These are phyloP conservation scores for Sparassis latifolia DNA, from an alignment of 1,284 basidiomycete species.

Conservation along the genomic window DNA sequence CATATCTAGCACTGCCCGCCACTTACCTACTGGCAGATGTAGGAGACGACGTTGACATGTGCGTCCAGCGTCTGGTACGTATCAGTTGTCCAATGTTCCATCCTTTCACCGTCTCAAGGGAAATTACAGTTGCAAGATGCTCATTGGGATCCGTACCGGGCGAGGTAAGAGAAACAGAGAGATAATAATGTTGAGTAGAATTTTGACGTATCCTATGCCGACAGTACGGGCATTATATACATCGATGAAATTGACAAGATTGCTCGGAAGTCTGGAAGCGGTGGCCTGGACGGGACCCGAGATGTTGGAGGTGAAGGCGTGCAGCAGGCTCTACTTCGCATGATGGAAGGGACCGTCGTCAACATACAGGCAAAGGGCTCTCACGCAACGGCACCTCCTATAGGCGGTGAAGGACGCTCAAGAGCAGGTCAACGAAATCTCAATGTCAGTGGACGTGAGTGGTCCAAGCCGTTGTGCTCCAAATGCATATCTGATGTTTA, in stretches of 20 bases:
- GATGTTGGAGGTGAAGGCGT: constrained; percentile 97
- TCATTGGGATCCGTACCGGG: constrained; percentile 79
- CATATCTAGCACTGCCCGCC: neutral
- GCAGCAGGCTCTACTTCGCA: constrained; percentile 85
- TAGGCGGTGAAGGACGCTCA: constrained; percentile 37
- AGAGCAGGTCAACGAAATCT: constrained; percentile 32
- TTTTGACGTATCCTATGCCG: neutral
- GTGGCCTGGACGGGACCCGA: constrained; percentile 67
- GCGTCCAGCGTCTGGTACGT: constrained; percentile 73
- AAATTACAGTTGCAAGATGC: constrained; percentile 68
- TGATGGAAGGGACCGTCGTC: constrained; percentile 89
- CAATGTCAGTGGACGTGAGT: constrained; percentile 26
- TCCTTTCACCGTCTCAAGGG: constrained; percentile 1
- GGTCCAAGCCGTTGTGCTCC: neutral
- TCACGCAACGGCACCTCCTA: constrained; percentile 37
- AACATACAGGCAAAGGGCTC: constrained; percentile 73
- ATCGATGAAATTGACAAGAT: constrained; percentile 97
- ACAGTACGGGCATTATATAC: constrained; percentile 86
- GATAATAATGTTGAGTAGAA: too few species aligned
- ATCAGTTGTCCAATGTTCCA: neutral
- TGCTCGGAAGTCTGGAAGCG: constrained; percentile 57
- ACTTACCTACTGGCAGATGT: constrained; percentile 52
- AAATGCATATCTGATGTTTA: neutral
- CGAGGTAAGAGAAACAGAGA: constrained; percentile 39
- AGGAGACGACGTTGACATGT: constrained; percentile 91